These are phyloP conservation scores for Rubia peregrina DNA, from an alignment of 305 asterid genomes.

Conservation along the genomic window DNA sequence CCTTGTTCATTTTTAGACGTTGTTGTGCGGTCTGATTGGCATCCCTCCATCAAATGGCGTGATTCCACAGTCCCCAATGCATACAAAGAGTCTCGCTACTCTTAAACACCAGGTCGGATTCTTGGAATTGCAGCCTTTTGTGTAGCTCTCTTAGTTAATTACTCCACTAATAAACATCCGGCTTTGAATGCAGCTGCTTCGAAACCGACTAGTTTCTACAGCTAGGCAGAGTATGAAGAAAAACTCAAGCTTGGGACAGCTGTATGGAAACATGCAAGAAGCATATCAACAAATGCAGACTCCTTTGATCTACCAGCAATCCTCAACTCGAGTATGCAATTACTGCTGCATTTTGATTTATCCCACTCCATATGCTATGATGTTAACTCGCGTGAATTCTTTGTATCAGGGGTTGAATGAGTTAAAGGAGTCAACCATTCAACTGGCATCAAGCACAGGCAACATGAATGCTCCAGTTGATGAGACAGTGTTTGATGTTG, in stretches of 20 bases:
- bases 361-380: not conserved
- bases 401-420: constrained; percentile 66
- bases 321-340: constrained; percentile 48
- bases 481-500: constrained; percentile 70
- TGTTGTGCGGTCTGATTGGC: constrained; percentile 84
- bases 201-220: constrained; percentile 59
- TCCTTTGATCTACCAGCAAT: constrained; percentile 65
- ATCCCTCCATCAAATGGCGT: constrained; percentile 93
- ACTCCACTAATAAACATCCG: not conserved
- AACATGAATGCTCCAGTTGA: constrained; percentile 76
- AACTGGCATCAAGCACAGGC: constrained; percentile 78
- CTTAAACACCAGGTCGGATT: constrained; percentile 76
- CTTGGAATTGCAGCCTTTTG: not conserved
- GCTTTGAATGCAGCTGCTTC: constrained; percentile 46
- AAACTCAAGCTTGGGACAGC: constrained; percentile 70
- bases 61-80: constrained; percentile 96
- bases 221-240: constrained; percentile 63
- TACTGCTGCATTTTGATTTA: not conserved
- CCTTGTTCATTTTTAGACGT: constrained; percentile 37
- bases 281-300: constrained; percentile 89
- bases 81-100: constrained; percentile 83
- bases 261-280: constrained; percentile 89
- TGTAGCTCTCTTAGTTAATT: not conserved
- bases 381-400: not conserved
- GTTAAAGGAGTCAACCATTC: constrained; percentile 71